Percentiles rank a stretch among this genome's conserved stretches.
phyloP scores from a whole-genome alignment of 2,329 filamentous ascomycete species.

The Gnomoniopsis sp. region DNA sequence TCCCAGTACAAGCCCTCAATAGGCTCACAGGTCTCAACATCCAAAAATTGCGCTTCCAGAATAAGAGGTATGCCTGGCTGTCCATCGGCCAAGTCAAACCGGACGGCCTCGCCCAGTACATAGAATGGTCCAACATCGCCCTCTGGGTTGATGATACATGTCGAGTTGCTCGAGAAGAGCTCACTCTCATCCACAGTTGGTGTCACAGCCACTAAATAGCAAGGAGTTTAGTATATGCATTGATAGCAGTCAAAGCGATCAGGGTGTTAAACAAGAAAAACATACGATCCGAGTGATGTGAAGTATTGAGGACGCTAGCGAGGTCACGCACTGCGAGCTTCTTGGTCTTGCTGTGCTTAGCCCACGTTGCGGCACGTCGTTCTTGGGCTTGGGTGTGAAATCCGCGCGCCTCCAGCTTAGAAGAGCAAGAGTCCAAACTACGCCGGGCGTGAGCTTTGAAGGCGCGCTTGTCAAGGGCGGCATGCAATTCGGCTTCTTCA shows the following conservation, averaged over 20 bases:
- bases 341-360: background rate
- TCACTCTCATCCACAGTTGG: background rate
- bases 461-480: background rate
- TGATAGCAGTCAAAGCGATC: background rate
- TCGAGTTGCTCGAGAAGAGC: background rate
- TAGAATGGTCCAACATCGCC: slow-evolving; percentile 34
- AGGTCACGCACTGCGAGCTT: background rate
- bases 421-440: background rate
- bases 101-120: slow-evolving; percentile 30
- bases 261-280: background rate
- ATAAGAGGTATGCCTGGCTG: slow-evolving; percentile 37
- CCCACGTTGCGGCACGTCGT: background rate
- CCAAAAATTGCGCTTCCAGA: slow-evolving; percentile 43
- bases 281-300: background rate
- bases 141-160: slow-evolving; percentile 26
- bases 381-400: background rate
- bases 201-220: background rate
- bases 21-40: slow-evolving; percentile 41
- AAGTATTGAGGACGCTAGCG: background rate
- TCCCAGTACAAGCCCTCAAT: slow-evolving; percentile 38
- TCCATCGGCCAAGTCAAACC: slow-evolving; percentile 37
- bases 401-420: slow-evolving; percentile 1
- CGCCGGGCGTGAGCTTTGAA: background rate
- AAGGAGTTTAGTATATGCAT: background rate
- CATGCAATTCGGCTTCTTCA: background rate